phyloP scores from a whole-genome alignment of 306 rosid genomes.

The Astragalus glycyphyllos region DNA sequence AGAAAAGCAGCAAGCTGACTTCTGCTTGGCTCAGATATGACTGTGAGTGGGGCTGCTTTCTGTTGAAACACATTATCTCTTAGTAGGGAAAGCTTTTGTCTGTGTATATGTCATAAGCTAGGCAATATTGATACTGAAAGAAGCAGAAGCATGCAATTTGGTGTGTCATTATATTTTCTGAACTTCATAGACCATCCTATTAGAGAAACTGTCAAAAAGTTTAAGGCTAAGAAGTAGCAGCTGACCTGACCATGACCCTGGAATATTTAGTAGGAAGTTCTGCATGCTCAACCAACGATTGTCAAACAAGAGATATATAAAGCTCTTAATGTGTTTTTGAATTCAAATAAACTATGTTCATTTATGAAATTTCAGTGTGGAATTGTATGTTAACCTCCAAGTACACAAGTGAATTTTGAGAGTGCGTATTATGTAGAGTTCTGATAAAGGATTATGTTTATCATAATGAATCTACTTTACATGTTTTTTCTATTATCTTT shows the following conservation, averaged over 20 bases:
- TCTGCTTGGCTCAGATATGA: slow-evolving; percentile 14
- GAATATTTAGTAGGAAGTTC: neutral
- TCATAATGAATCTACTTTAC: slow-evolving; percentile 12
- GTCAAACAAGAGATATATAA: neutral
- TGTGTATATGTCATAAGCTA: neutral
- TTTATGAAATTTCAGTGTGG: neutral
- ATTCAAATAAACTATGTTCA: neutral
- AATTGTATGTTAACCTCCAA: slow-evolving; percentile 26
- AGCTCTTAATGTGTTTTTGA: slow-evolving; percentile 2
- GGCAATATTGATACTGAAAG: slow-evolving; percentile 20
- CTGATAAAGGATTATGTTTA: slow-evolving; percentile 12
- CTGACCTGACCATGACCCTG: slow-evolving; percentile 15
- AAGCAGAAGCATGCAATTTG: slow-evolving; percentile 14
- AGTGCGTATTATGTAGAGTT: neutral
- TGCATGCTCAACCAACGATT: neutral
- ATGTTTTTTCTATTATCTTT: slow-evolving; percentile 6
- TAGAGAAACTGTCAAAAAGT: neutral
- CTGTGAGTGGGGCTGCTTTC: slow-evolving; percentile 8
- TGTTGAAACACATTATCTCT: neutral
- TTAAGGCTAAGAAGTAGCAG: neutral
- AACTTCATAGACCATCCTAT: slow-evolving; percentile 13
- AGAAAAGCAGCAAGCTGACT: slow-evolving; percentile 4
- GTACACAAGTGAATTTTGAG: slow-evolving; percentile 1
- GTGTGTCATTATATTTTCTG: slow-evolving; percentile 13
- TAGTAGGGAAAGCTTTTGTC: neutral